Evolutionary conservation across 169 alveolate species (phyloP).

Genomic region (Plasmodium berghei): DNA sequence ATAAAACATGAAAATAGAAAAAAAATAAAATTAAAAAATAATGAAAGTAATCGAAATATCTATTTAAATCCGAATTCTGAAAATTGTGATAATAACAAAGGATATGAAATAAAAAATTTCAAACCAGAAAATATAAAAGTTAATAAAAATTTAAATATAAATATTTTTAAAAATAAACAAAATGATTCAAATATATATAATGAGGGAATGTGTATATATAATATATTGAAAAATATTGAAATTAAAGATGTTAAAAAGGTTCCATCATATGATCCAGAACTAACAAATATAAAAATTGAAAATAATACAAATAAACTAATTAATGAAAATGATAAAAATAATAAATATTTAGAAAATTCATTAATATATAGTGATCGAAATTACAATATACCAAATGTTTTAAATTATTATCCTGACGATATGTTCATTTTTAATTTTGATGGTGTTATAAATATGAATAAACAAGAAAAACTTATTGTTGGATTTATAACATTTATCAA

Average conservation of each 20-base stretch:
- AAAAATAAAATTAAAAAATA: no score
- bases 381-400: constrained; percentile 26
- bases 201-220: constrained; percentile 26
- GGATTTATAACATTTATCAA: constrained; percentile 58
- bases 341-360: constrained; percentile 1
- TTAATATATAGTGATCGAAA: constrained; percentile 30
- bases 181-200: constrained; percentile 31
- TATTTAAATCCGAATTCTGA: no score
- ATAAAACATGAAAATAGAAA: no score
- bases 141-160: constrained; percentile 30
- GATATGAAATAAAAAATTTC: constrained; percentile 6
- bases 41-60: no score
- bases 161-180: constrained; percentile 18
- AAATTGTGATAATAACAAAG: no score
- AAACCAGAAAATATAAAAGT: constrained; percentile 33
- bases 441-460: constrained; percentile 61
- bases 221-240: constrained; percentile 24
- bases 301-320: neutral
- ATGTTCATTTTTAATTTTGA: constrained; percentile 67
- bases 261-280: neutral
- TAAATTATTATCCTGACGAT: constrained; percentile 56
- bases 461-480: constrained; percentile 57
- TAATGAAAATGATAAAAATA: neutral
- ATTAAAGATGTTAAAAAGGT: constrained; percentile 29
- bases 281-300: constrained; percentile 12